Conservation (phyloP, 2,329 filamentous ascomycete species). For the Cadophora sp. region DNA sequence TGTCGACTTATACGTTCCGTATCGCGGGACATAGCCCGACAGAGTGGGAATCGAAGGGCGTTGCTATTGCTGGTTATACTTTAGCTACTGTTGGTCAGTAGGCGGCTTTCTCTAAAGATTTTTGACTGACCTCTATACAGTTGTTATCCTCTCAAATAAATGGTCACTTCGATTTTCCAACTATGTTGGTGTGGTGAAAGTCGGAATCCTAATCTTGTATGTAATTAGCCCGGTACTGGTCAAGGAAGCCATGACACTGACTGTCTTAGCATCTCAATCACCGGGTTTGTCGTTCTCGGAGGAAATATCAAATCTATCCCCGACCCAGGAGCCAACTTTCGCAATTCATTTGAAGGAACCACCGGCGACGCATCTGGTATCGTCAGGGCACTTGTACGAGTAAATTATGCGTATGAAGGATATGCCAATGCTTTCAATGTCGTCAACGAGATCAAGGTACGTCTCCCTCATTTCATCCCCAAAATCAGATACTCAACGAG, state of each 20-base stretch:
- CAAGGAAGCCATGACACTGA: background rate
- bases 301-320: constrained; percentile 55
- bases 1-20: constrained; percentile 68
- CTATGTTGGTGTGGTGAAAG: constrained; percentile 62
- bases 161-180: constrained; percentile 64
- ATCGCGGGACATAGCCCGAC: constrained; percentile 57
- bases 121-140: constrained; percentile 29
- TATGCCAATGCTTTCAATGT: constrained; percentile 68
- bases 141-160: constrained; percentile 60
- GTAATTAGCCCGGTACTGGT: constrained; percentile 24
- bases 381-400: constrained; percentile 62
- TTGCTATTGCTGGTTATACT: constrained; percentile 59
- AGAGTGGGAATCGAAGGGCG: constrained; percentile 70
- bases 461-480: background rate
- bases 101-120: background rate
- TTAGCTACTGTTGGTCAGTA: constrained; percentile 54
- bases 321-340: constrained; percentile 61
- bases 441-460: constrained; percentile 61
- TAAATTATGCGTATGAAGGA: constrained; percentile 64
- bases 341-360: constrained; percentile 58
- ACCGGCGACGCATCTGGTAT: constrained; percentile 52
- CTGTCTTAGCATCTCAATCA: constrained; percentile 54
- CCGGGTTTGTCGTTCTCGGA: constrained; percentile 67
- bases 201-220: constrained; percentile 64
- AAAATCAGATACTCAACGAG: background rate